Base-by-base conservation (phyloP, 2,329 filamentous ascomycete species). In the Diaporthe ilicicola region DNA sequence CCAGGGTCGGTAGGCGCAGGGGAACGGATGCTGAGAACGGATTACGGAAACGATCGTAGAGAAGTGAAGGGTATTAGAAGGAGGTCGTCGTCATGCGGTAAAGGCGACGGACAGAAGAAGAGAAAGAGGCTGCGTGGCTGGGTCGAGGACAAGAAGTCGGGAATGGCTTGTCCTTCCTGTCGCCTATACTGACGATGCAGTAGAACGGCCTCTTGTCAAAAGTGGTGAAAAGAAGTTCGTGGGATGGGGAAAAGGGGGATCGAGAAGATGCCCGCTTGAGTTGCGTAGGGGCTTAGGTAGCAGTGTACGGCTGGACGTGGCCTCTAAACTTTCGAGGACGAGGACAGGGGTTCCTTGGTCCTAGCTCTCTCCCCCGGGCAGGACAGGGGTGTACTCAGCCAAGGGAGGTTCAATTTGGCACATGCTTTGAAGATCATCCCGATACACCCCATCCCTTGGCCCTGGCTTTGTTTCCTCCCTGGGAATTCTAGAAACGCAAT, bases 1-100 rank as follows among this genome's bases (percentile, higher is more conserved):
- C 17, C 27, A 15, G 50, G 55, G 56, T 66, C 46, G 67, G 39
- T 53, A 42, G n/a, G 34, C 56, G 39, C 44, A 39, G 22, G 27
- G 24, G n/a, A 50, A 59, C 15, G 8, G 37, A 22, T 67, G 12
- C 64, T 42, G 53, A 59, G 67, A 70, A 46, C 32, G 72, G 73
- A 77, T 76, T 32, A 56, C 54, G 15, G 53, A 64, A 84, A 83
- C 76, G 82, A 84, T 75, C 81, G 82, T 84, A 77, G 75, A 79
- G 81, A 84, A 83, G 77, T 73, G 76, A 77, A 81, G 80, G 72
- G 77, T 77, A 84, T 84, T 83, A 84, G 78, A 83, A 83, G 73
- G 78, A 75, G 73, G 76, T 74, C 77, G 74, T 74, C 65, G 73
- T 73, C 53, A 69, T 42, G 66, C n/a, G 73, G 72, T 73, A 65